phyloP scores from a whole-genome alignment of 805 yeast species.

The Teunomyces cretensis region DNA sequence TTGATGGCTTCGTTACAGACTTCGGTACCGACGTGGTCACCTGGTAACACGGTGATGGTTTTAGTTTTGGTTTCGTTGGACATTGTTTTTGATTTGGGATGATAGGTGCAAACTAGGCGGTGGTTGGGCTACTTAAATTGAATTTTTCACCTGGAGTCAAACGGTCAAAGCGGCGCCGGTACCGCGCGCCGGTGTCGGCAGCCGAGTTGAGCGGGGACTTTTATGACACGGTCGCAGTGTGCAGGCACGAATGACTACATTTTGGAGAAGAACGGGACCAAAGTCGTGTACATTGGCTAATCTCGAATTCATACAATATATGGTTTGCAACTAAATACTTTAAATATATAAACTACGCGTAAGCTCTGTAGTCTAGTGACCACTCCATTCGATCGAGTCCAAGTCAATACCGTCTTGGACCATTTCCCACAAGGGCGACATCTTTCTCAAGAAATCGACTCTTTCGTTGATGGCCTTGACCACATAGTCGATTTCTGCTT shows the following conservation, averaged over 20 bases:
- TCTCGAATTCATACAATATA: too few species aligned
- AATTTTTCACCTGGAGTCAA: background rate
- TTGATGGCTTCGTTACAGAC: slow-evolving; percentile 87
- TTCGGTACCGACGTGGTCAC: slow-evolving; percentile 97
- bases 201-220: background rate
- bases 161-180: background rate
- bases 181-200: background rate
- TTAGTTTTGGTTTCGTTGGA: slow-evolving; percentile 36
- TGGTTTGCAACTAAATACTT: background rate
- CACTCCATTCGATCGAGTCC: slow-evolving; percentile 95
- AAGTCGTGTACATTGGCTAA: too few species aligned
- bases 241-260: too few species aligned
- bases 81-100: background rate
- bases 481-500: slow-evolving; percentile 92
- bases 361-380: slow-evolving; percentile 54
- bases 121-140: background rate
- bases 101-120: background rate
- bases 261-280: too few species aligned
- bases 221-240: too few species aligned
- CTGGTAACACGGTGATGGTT: slow-evolving; percentile 85
- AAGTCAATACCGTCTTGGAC: slow-evolving; percentile 97
- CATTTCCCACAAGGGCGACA: slow-evolving; percentile 98
- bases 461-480: slow-evolving; percentile 83
- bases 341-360: too few species aligned
- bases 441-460: slow-evolving; percentile 85